A percentile compares a stretch with the other conserved stretches of the same genome.
phyloP scores from a whole-genome alignment of 2,329 filamentous ascomycete species.

The Beauveria australis region DNA sequence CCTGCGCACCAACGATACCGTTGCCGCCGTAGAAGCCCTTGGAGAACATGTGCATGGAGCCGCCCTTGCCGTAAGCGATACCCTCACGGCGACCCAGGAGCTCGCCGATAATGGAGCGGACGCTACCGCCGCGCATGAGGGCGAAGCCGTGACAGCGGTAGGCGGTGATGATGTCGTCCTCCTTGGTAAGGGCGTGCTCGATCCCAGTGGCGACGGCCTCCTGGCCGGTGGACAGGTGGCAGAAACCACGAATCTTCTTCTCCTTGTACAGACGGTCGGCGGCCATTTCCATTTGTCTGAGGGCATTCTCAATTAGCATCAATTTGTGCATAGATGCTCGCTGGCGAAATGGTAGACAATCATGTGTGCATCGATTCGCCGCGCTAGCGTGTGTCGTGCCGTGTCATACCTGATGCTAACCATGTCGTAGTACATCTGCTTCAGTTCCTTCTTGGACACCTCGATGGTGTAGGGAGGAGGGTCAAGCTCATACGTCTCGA shows the following conservation, averaged over 20 bases:
- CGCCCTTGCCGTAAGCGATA: constrained; percentile 97
- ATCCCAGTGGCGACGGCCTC: constrained; percentile 97
- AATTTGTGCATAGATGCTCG: neutral
- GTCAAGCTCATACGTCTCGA: constrained; percentile 98
- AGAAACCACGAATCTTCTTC: constrained; percentile 99
- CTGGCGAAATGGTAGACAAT: no score
- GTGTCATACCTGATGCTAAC: constrained; percentile 72
- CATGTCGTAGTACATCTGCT: constrained; percentile 99
- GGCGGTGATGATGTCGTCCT: constrained; percentile 92
- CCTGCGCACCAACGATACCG: constrained; percentile 97
- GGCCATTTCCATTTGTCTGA: constrained; percentile 98
- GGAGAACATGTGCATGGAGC: constrained; percentile 99
- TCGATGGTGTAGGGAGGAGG: constrained; percentile 87
- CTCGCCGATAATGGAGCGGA: constrained; percentile 92
- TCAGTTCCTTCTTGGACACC: constrained; percentile 95
- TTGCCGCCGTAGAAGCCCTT: constrained; percentile 98
- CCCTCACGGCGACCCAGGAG: constrained; percentile 89
- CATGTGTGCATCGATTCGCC: neutral
- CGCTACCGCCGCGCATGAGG: constrained; percentile 84
- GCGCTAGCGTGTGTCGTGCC: neutral
- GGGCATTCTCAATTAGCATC: constrained; percentile 20
- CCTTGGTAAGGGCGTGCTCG: constrained; percentile 85
- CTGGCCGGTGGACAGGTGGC: constrained; percentile 94
- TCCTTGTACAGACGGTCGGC: constrained; percentile 99
- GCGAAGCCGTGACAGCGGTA: constrained; percentile 99